Evolutionary conservation across 345 rosid genomes (phyloP).

Genomic region (Sonneratia caseolaris): DNA sequence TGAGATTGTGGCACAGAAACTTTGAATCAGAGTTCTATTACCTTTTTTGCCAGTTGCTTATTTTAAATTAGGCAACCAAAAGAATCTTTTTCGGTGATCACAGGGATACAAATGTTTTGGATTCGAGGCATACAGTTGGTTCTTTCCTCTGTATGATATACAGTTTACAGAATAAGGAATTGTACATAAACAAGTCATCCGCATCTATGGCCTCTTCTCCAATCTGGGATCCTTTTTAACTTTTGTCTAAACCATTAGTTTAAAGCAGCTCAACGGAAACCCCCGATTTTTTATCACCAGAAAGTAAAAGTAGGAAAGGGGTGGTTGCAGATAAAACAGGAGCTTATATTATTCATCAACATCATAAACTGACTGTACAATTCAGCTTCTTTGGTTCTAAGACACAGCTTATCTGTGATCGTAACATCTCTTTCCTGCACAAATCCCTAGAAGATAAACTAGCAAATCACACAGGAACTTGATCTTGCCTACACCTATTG

Average conservation of each 20-base stretch:
- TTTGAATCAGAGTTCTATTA: not conserved
- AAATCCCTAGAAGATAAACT: not conserved
- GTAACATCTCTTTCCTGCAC: not conserved
- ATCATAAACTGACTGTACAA: not conserved
- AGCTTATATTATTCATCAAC: not conserved
- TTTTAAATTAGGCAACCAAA: not conserved
- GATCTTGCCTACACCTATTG: not conserved
- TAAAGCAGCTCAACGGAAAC: too few species aligned
- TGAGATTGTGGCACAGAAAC: conserved; percentile 1
- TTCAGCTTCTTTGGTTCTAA: not conserved
- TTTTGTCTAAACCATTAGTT: not conserved
- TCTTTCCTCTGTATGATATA: not conserved
- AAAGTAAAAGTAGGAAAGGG: too few species aligned
- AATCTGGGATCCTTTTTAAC: not conserved
- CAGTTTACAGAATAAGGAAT: not conserved
- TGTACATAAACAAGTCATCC: not conserved
- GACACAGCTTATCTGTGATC: too few species aligned
- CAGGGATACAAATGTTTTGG: not conserved
- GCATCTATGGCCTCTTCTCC: not conserved
- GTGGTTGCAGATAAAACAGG: not conserved
- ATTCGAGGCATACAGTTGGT: not conserved
- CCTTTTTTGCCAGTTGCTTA: not conserved
- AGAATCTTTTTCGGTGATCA: not conserved
- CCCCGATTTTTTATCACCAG: too few species aligned
- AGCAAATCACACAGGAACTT: too few species aligned